Conservation (phyloP, 345 rosid genomes). For the Lepidium didymum region DNA sequence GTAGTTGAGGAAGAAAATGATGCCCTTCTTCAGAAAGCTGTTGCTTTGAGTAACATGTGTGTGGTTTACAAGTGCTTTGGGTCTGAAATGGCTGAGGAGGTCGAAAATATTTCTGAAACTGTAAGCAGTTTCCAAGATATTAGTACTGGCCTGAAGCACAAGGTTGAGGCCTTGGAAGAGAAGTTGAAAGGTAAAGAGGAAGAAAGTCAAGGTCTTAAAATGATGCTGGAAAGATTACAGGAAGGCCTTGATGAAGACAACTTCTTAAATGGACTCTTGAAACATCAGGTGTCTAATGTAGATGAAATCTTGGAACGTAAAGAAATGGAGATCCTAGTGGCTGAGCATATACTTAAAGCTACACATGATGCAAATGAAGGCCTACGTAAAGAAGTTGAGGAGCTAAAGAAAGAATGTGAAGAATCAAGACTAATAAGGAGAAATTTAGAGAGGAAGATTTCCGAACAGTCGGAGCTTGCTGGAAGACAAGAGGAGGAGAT, state of each 20-base stretch:
- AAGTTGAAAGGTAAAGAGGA: constrained; percentile 42
- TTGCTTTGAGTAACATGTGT: constrained; percentile 42
- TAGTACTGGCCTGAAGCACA: constrained; percentile 36
- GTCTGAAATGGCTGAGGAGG: constrained; percentile 49
- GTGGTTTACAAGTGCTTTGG: constrained; percentile 49
- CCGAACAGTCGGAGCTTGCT: constrained; percentile 33
- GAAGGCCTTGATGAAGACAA: constrained; percentile 45
- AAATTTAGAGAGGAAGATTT: constrained; percentile 35
- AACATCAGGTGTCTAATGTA: constrained; percentile 37
- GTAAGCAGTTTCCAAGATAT: constrained; percentile 27
- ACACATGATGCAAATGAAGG: constrained; percentile 42
- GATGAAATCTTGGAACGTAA: constrained; percentile 51
- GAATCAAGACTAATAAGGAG: constrained; percentile 34
- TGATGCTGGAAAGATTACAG: constrained; percentile 43
- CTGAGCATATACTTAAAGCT: constrained; percentile 51
- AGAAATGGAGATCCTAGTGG: constrained; percentile 50
- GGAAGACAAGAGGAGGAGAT: constrained; percentile 47
- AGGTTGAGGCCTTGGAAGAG: constrained; percentile 41
- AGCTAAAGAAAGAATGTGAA: constrained; percentile 45
- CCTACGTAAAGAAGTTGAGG: constrained; percentile 47
- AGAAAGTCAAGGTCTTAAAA: constrained; percentile 42
- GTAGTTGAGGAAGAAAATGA: constrained; percentile 56
- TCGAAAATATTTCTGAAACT: constrained; percentile 37
- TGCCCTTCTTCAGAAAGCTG: constrained; percentile 42
- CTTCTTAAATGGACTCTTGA: constrained; percentile 48